phyloP scores from a whole-genome alignment of 345 rosid genomes.

The Stellera chamaejasme region DNA sequence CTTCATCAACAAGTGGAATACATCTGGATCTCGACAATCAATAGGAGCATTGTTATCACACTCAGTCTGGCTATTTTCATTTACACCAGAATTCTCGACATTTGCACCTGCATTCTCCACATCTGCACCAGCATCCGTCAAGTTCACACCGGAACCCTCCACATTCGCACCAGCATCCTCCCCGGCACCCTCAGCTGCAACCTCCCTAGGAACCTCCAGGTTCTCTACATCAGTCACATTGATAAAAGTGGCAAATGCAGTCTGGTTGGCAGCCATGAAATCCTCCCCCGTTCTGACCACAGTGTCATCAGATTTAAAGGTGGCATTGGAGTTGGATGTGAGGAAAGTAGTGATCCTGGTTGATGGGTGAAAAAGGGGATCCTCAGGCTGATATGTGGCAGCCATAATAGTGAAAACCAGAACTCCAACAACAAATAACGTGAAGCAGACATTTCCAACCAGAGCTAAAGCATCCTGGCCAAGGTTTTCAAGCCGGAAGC shows the following conservation, averaged over 20 bases:
- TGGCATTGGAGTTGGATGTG: constrained; percentile 73
- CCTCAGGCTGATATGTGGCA: constrained; percentile 86
- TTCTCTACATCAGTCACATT: constrained; percentile 54
- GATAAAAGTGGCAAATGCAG: constrained; percentile 50
- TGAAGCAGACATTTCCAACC: constrained; percentile 82
- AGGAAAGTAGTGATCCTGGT: constrained; percentile 72
- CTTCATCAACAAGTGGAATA: constrained; percentile 82
- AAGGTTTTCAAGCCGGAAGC: constrained; percentile 66
- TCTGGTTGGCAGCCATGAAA: constrained; percentile 68
- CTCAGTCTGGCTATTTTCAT: constrained; percentile 13
- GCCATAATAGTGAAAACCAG: constrained; percentile 87
- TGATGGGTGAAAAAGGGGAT: constrained; percentile 81
- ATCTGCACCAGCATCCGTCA: background rate
- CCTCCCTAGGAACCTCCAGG: background rate
- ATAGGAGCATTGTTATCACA: constrained; percentile 42
- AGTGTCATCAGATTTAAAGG: constrained; percentile 60
- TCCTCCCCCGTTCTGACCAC: constrained; percentile 87
- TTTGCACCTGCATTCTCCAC: background rate
- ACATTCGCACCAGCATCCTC: background rate
- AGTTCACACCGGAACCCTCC: constrained; percentile 1
- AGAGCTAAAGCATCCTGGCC: constrained; percentile 75
- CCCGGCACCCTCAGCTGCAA: background rate
- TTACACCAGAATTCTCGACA: background rate
- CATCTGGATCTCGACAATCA: constrained; percentile 77
- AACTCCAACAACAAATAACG: constrained; percentile 71